Conservation (phyloP, 148 eudicot species). For the Cornus controversa region DNA sequence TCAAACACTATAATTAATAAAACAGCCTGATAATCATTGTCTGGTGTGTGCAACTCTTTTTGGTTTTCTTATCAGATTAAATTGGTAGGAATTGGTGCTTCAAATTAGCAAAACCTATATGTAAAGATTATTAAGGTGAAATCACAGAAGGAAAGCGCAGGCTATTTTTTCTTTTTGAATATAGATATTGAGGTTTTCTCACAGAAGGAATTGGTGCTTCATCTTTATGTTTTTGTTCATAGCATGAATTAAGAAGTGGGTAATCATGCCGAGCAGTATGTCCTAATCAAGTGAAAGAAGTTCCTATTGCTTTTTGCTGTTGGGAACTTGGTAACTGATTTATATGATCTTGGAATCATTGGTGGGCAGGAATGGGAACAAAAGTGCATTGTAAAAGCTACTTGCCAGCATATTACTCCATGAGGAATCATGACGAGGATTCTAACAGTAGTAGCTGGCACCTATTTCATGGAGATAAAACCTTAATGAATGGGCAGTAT, state of each 20-base stretch:
- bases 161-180: too few species aligned
- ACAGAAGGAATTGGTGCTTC: too few species aligned
- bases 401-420: slow-evolving; percentile 63
- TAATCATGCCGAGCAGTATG: not conserved
- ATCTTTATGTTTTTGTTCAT: not conserved
- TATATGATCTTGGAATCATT: slow-evolving; percentile 10
- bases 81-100: too few species aligned
- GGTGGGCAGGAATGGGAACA: slow-evolving; percentile 78
- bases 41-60: too few species aligned
- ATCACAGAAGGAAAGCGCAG: too few species aligned
- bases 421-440: slow-evolving; percentile 74
- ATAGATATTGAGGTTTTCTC: too few species aligned
- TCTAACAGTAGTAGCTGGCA: slow-evolving; percentile 72
- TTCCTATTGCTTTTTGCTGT: not conserved
- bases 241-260: not conserved
- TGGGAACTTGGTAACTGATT: not conserved
- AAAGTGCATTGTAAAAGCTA: slow-evolving; percentile 64
- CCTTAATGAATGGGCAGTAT: slow-evolving; percentile 54
- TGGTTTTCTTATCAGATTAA: too few species aligned
- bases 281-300: not conserved
- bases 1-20: not conserved
- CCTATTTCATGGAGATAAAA: slow-evolving; percentile 50
- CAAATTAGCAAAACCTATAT: too few species aligned
- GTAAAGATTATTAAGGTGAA: too few species aligned
- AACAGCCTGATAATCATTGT: not conserved